Evolutionary conservation across 2,329 filamentous ascomycete species (phyloP).

Genomic region (Phaeophleospora eucalypticola): DNA sequence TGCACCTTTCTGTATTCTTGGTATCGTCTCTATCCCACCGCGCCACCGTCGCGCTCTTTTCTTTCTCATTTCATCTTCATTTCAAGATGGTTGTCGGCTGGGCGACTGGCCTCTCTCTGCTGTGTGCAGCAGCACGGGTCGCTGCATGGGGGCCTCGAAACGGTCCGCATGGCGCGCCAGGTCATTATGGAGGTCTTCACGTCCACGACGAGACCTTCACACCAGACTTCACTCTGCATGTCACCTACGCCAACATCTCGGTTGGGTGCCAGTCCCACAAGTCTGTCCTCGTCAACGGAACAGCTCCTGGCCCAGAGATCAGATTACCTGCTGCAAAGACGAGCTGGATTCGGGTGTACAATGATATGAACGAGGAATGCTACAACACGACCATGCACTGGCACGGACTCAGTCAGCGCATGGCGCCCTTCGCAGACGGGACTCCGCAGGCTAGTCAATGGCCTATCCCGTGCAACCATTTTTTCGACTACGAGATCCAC

Average conservation of each 20-base stretch:
- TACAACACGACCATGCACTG: conserved; percentile 64
- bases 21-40: no score
- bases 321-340: conserved; percentile 44
- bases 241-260: conserved; percentile 41
- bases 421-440: conserved; percentile 62
- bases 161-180: conserved; percentile 10
- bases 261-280: conserved; percentile 46
- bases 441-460: conserved; percentile 59
- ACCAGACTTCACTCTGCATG: conserved; percentile 47
- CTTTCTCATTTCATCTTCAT: background rate
- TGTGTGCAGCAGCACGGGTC: background rate
- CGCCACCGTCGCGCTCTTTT: no score
- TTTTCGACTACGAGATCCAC: conserved; percentile 64
- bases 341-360: conserved; percentile 58
- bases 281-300: conserved; percentile 52
- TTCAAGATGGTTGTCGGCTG: background rate
- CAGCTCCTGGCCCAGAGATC: conserved; percentile 49
- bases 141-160: conserved; percentile 15
- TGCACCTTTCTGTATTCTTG: background rate
- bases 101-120: background rate
- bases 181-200: conserved; percentile 17
- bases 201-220: conserved; percentile 29
- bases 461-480: conserved; percentile 59
- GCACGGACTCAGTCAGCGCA: conserved; percentile 60
- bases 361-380: conserved; percentile 45